Percentiles rank a stretch among this genome's conserved stretches.
Evolutionary conservation across 768 basidiomycete species (phyloP).

Genomic region (Boletus vermiculosoides): DNA sequence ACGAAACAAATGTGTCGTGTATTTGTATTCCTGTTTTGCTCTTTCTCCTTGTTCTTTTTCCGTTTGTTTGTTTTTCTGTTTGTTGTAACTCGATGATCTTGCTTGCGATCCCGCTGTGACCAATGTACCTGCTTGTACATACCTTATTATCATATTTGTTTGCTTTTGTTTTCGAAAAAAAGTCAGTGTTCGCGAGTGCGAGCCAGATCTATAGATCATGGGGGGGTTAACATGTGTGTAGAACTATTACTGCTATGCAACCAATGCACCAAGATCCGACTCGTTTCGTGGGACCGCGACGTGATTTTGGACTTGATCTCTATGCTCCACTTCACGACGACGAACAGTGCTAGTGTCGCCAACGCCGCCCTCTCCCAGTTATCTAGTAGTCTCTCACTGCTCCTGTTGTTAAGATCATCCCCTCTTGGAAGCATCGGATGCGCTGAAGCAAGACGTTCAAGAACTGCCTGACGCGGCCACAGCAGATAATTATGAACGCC

Average conservation of each 20-base stretch:
- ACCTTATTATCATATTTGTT: slow-evolving; percentile 37
- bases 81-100: slow-evolving; percentile 20
- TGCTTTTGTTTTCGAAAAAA: neutral
- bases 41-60: neutral
- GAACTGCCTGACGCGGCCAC: too few relatives aligned
- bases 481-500: too few relatives aligned
- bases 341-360: neutral
- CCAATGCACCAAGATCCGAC: neutral
- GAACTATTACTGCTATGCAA: neutral
- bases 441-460: too few relatives aligned
- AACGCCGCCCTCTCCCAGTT: neutral
- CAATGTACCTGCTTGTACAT: slow-evolving; percentile 35
- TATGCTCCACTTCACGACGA: neutral
- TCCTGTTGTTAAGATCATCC: too few relatives aligned
- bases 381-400: too few relatives aligned
- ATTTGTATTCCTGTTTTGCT: slow-evolving; percentile 4
- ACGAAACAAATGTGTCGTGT: slow-evolving; percentile 12
- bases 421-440: too few relatives aligned
- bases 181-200: neutral
- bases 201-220: neutral
- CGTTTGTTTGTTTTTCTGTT: neutral
- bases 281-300: neutral
- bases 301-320: neutral
- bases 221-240: slow-evolving; percentile 2
- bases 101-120: slow-evolving; percentile 22